A percentile compares a stretch with the other conserved stretches of the same genome.
Conservation (phyloP, 176 grass and related monocot species). For the Miscanthus lutarioriparius region DNA sequence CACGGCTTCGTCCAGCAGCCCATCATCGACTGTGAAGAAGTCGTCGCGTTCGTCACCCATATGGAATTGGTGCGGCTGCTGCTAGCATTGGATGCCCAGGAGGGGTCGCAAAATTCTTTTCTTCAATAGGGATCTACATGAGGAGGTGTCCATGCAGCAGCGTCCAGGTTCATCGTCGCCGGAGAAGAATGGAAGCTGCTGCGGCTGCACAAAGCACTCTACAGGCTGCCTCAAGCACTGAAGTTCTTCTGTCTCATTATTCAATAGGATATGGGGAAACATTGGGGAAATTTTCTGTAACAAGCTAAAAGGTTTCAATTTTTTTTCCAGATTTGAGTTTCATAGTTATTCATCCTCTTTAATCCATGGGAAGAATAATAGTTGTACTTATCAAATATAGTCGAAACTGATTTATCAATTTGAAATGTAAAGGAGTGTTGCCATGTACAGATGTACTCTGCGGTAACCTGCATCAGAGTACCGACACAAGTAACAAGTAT, state of each 20-base stretch:
- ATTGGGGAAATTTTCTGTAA: not conserved
- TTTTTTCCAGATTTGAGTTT: not conserved
- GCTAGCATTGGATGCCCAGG: not conserved
- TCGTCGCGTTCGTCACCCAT: too few relatives aligned
- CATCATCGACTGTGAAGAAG: too few relatives aligned
- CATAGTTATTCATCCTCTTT: not conserved
- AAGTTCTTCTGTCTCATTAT: not conserved
- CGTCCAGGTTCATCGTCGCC: not conserved
- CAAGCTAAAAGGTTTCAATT: not conserved
- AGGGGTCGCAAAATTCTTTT: not conserved
- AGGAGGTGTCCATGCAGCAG: not conserved
- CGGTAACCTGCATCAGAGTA: not conserved
- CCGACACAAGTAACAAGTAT: not conserved
- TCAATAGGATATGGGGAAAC: not conserved
- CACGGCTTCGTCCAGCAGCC: too few relatives aligned
- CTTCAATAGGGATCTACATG: not conserved
- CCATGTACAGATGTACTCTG: not conserved
- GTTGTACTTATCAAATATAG: not conserved
- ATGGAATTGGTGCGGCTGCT: not conserved
- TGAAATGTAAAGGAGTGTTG: not conserved
- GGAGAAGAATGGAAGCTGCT: not conserved
- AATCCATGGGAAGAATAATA: not conserved
- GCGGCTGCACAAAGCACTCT: not conserved
- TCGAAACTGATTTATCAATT: constrained; percentile 3
- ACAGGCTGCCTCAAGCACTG: not conserved